Base-by-base conservation (phyloP, 495 filamentous ascomycete species). In the Penicillium cosmopolitanum region DNA sequence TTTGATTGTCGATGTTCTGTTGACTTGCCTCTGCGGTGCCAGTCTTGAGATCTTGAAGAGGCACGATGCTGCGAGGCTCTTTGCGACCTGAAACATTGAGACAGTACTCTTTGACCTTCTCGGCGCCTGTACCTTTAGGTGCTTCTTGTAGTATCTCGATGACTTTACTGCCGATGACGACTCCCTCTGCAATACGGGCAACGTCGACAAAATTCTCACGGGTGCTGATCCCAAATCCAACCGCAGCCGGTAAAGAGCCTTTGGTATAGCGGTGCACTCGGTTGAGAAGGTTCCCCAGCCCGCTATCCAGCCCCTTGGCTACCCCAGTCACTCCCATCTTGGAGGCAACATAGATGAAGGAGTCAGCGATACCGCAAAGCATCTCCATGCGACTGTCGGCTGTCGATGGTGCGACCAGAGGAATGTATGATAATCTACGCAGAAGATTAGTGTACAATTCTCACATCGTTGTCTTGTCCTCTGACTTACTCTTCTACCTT, bases 321-420 rank as follows among this genome's bases (percentile, higher is more conserved):
- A 90, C 92, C 55, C 95, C 95, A 1, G 93, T 97, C 25, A 97
- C 91, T 53, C 93, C 95, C 90, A 97, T 96, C 58, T 93, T 84
- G 4, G 94, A 97, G 28, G 97, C 93, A 50, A 98, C 92, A 69
- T 97, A 98, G 74, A 97, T 93, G 79, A 98, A 98, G 1, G 93
- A 96, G 75, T 97, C 93, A 63, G 95, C 93, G 52, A 97, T 93
- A 70, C 89, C 85, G 83, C 93, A 98, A n/a, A 98, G 86, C 5
- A 95, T 77, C 76, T 92, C 91, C 91, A 98, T 93, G 51, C 93
- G 91, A 46, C 83, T 73, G 47, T 94, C 89, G 10, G 91, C 91
- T 0, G 95, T 97, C 1, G 93, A 85, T 5, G 95, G 94, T 7
- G 95, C 93, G 66, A 98, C 93, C 8, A 98, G 80, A 3, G 95